Evolutionary conservation across 768 basidiomycete genomes (phyloP), one percentile per base, ranked within the genome.

Genomic region (Calocybe indica): DNA sequence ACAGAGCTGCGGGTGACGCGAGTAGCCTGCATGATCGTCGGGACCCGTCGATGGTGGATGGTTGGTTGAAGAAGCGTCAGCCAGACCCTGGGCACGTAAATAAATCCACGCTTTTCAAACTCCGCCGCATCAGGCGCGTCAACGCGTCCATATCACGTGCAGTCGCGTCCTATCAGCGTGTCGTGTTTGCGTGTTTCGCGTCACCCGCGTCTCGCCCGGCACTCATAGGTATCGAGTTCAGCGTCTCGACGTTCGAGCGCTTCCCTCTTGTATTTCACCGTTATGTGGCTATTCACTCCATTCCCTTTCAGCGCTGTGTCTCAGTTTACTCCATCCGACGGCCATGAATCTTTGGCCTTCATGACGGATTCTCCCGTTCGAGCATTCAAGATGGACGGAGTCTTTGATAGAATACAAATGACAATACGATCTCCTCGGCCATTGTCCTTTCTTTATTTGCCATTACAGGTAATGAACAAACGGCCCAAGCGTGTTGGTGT

Each of bases 1-100:
- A 79, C 73, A 22, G 76, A 73, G 62, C 70, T 73, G 43, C 73
- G 71, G 28, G 65, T 70, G 50, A 53, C 55, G 48, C 62, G 71
- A 55, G 68, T 59, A 34, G 71, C 70, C 57, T 66, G 70, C 75
- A 77, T 76, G 44, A 48, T 54, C 47, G 22, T 22, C 45, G 43
- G 30, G 35, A 41, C 52, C 47, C 22, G 52, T 44, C 10, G 41
- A 37, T 48, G 31, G 13, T 52, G 46, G 52, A 49, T 58, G 39
- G 58, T 59, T 50, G 54, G 55, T 57, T 51, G 51, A 46, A 58
- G 48, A 55, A 48, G 55, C 54, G 53, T 48, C 13, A 4, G 13
- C 39, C 39, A 31, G 57, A 22, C 22, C 22, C 58, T 53, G 57
- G 52, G 55, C 54, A 38, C 29, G 57, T 55, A 55, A 58, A 49